Base-by-base conservation (phyloP, 2,329 filamentous ascomycete genomes). In the Ambrosiella cleistominuta region DNA sequence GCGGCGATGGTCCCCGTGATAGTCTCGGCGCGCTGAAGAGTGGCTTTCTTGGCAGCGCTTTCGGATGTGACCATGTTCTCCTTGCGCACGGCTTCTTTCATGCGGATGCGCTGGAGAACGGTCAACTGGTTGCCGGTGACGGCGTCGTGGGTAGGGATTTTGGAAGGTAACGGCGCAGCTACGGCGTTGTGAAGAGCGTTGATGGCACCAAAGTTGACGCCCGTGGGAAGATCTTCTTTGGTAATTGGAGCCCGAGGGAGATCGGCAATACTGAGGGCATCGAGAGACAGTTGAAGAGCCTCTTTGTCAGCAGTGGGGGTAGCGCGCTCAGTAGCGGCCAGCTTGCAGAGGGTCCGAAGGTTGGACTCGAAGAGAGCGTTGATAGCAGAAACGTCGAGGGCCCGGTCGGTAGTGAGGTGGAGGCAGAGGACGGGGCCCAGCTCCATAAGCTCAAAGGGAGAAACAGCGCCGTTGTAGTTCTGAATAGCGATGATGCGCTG, bases 91-190 rank as follows among this genome's bases (percentile, higher is more conserved):
- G 76, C 68, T 63, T 86, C 79, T 71, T 91, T 91, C 57, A 77
- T 74, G 62, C 85, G 82, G 62, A 94, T 79, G 54, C 86, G 83
- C 67, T 90, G 86, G 59, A 93, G 75, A 27, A 94, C 78, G 57
- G 79, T 80, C 72, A 85, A 81, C 70, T 82, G 74, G 51, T 69
- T 68, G 49, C 71, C 74, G 54, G 74, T 72, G 1, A 71, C 62
- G 61, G 75, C 76, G 42, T 70, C 63, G 58, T 69, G 63, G 0
- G 68, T 60, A 3, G 68, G 63, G 49, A 65, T 64, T 57, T 63
- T 7, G 15, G 56, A 58, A 65, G 66, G 40, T 62, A 65, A 56
- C 62, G 67, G 51, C 40, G 64, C 64, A 61, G 64, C 53, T 61
- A 68, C 64, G 12, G 66, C 63, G n/a, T 50, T 44, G 15, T 56